phyloP scores from a whole-genome alignment of 352 stramenopile species.

The Globisporangium paddicum region DNA sequence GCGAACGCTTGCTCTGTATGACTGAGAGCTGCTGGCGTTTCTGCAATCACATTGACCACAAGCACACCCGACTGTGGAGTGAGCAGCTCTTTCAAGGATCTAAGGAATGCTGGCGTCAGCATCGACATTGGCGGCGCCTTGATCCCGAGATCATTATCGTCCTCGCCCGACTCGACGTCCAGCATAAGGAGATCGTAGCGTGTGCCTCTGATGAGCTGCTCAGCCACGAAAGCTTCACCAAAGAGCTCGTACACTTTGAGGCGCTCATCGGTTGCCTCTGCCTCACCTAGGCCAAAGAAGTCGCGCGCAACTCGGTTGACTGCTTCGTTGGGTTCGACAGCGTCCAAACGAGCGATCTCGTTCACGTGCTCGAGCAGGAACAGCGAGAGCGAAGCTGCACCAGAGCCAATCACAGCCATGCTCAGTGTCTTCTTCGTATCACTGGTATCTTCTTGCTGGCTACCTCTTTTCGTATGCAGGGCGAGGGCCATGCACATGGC shows the following conservation, averaged over 20 bases:
- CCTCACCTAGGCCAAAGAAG: slow-evolving; percentile 38
- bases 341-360: slow-evolving; percentile 35
- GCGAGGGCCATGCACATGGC: slow-evolving; percentile 42
- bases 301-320: slow-evolving; percentile 39
- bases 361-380: slow-evolving; percentile 42
- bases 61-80: slow-evolving; percentile 23
- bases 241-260: slow-evolving; percentile 35
- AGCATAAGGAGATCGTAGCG: slow-evolving; percentile 45
- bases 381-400: slow-evolving; percentile 46
- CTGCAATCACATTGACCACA: slow-evolving; percentile 58
- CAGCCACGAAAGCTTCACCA: slow-evolving; percentile 38
- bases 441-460: background rate
- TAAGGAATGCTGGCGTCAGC: slow-evolving; percentile 35
- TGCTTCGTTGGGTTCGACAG: slow-evolving; percentile 45
- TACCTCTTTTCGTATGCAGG: slow-evolving; percentile 12
- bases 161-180: slow-evolving; percentile 58
- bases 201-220: slow-evolving; percentile 9
- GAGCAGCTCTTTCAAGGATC: slow-evolving; percentile 21
- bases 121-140: slow-evolving; percentile 37
- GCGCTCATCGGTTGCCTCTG: slow-evolving; percentile 14
- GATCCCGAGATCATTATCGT: slow-evolving; percentile 20
- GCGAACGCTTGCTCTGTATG: slow-evolving; percentile 22
- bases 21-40: slow-evolving; percentile 24
- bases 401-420: slow-evolving; percentile 49
- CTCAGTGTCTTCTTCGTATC: slow-evolving; percentile 7